Conservation (phyloP, 2,329 filamentous ascomycete species). For the Ambrosiella xylebori region DNA sequence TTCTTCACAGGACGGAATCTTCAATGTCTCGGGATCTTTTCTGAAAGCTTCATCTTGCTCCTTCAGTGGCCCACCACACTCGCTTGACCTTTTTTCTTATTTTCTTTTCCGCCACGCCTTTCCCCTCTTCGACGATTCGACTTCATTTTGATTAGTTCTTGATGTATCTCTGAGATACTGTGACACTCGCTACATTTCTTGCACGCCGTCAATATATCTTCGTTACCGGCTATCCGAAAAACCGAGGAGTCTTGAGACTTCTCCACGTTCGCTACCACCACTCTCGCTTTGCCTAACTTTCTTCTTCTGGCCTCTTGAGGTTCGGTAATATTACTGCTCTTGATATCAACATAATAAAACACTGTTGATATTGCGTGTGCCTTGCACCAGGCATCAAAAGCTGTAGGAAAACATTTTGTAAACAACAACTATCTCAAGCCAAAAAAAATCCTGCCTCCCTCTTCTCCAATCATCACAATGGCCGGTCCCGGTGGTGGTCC, state of each 20-base stretch:
- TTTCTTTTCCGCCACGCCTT: background rate
- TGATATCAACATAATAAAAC: background rate
- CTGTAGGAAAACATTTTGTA: background rate
- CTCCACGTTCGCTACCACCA: conserved; percentile 7
- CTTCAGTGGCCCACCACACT: conserved; percentile 12
- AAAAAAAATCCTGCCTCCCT: background rate
- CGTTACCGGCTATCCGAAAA: background rate
- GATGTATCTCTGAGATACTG: background rate
- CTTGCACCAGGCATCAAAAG: background rate
- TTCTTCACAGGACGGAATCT: background rate
- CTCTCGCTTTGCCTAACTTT: background rate
- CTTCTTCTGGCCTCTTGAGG: conserved; percentile 2
- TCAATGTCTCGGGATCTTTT: conserved; percentile 11
- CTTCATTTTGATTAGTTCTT: background rate
- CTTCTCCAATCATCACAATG: conserved; percentile 35
- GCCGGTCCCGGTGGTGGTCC: conserved; percentile 89
- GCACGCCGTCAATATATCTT: background rate
- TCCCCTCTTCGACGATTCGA: background rate
- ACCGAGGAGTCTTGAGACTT: background rate
- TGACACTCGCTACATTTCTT: background rate
- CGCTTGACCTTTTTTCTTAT: conserved; percentile 8
- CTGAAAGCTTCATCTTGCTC: conserved; percentile 4
- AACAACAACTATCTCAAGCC: background rate
- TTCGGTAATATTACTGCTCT: background rate
- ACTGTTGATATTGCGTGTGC: background rate